Percentiles rank a stretch among this genome's conserved stretches.
These are phyloP conservation scores for Coniella vitis DNA, from an alignment of 2,329 filamentous ascomycete genomes.

Conservation along the genomic window DNA sequence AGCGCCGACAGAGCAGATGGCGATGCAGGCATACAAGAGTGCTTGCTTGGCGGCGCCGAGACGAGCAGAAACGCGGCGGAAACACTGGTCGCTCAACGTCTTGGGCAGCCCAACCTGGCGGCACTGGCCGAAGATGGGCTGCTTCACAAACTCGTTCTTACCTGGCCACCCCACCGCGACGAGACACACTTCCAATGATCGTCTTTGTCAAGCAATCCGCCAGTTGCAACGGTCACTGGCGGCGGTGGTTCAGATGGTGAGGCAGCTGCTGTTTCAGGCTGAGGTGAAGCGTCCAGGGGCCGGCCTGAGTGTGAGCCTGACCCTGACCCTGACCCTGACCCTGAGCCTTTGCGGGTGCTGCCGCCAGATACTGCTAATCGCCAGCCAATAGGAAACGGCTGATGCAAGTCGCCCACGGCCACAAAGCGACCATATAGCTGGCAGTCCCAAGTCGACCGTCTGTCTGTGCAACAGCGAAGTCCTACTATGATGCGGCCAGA, in stretches of 20 bases:
- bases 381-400: too few relatives aligned
- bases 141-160: neutral
- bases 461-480: too few relatives aligned
- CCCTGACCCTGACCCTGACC: too few relatives aligned
- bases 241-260: constrained; percentile 13
- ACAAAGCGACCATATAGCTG: too few relatives aligned
- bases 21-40: neutral
- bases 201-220: constrained; percentile 18
- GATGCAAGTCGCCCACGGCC: too few relatives aligned
- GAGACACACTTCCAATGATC: constrained; percentile 3
- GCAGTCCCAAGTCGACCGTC: too few relatives aligned
- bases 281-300: constrained; percentile 16
- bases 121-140: neutral
- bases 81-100: constrained; percentile 8
- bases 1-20: neutral
- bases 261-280: constrained; percentile 14
- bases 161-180: constrained; percentile 6
- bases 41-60: neutral
- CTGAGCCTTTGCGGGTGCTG: constrained; percentile 5
- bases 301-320: constrained; percentile 1
- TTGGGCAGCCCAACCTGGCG: neutral
- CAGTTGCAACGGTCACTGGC: constrained; percentile 1
- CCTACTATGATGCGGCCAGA: neutral
- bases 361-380: too few relatives aligned
- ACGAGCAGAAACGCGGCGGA: constrained; percentile 16